These are phyloP conservation scores for Pholiota adiposa DNA, from an alignment of 1,284 basidiomycete species.

Conservation along the genomic window DNA sequence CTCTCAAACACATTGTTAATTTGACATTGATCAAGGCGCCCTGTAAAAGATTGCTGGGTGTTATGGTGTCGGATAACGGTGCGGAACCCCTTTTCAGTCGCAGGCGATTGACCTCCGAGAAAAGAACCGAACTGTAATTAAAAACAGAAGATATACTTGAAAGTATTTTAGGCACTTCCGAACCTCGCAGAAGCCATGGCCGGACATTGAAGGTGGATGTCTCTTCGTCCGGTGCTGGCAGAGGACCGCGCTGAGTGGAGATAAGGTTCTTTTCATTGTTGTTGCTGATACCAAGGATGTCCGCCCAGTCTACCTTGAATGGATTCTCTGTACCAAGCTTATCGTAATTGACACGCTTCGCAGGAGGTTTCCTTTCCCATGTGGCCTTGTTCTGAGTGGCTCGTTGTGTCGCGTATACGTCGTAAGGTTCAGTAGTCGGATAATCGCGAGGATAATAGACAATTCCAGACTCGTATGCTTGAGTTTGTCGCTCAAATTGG, in stretches of 20 bases:
- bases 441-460: conserved; percentile 85
- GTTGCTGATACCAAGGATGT: conserved; percentile 54
- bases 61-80: conserved; percentile 38
- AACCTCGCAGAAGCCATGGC: conserved; percentile 74
- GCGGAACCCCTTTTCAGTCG: conserved; percentile 57
- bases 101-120: conserved; percentile 60
- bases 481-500: conserved; percentile 75
- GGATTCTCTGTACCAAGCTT: conserved; percentile 71
- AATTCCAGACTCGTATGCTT: conserved; percentile 78
- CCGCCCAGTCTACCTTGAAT: conserved; percentile 78
- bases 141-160: conserved; percentile 44
- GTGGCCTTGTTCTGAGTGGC: conserved; percentile 55
- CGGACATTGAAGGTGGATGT: conserved; percentile 27
- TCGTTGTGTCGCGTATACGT: conserved; percentile 48
- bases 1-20: conserved; percentile 65
- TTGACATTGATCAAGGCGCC: conserved; percentile 70
- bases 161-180: conserved; percentile 49
- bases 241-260: conserved; percentile 52
- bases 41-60: conserved; percentile 49
- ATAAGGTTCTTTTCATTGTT: conserved; percentile 35
- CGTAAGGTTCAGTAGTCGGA: conserved; percentile 60
- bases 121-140: conserved; percentile 46
- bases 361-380: conserved; percentile 86
- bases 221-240: neutral
- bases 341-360: conserved; percentile 78